Conservation (phyloP, 768 basidiomycete genomes). For the Leccinum subgranulosum region DNA sequence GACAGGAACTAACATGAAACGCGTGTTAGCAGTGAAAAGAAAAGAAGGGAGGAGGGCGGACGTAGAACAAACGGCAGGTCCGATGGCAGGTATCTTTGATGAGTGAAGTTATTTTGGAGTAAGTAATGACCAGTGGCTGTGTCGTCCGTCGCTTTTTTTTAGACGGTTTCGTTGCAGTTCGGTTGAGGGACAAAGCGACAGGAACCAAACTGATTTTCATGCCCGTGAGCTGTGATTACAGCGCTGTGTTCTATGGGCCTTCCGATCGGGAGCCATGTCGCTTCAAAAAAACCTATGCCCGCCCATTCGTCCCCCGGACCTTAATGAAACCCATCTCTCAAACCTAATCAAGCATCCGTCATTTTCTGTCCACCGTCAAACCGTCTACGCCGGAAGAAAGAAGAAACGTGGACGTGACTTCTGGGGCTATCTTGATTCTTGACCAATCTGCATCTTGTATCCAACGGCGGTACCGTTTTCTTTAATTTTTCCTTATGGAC, state of each 20-base stretch:
- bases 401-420: not conserved
- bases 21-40: not conserved
- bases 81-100: slow-evolving; percentile 22
- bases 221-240: not conserved
- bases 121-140: slow-evolving; percentile 11
- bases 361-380: not conserved
- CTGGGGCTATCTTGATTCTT: not conserved
- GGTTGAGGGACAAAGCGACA: not conserved
- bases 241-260: not conserved
- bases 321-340: not conserved
- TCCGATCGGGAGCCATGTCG: not conserved
- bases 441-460: not conserved
- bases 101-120: slow-evolving; percentile 13
- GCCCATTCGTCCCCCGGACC: not conserved
- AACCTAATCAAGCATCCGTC: not conserved
- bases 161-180: too few species aligned
- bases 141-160: not conserved
- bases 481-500: not conserved
- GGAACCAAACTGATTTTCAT: not conserved
- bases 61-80: slow-evolving; percentile 24
- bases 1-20: slow-evolving; percentile 15
- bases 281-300: not conserved
- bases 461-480: not conserved
- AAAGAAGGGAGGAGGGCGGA: not conserved
- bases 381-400: not conserved